These are phyloP conservation scores for Fusarium irregulare DNA, from an alignment of 2,329 filamentous ascomycete genomes.

Conservation along the genomic window DNA sequence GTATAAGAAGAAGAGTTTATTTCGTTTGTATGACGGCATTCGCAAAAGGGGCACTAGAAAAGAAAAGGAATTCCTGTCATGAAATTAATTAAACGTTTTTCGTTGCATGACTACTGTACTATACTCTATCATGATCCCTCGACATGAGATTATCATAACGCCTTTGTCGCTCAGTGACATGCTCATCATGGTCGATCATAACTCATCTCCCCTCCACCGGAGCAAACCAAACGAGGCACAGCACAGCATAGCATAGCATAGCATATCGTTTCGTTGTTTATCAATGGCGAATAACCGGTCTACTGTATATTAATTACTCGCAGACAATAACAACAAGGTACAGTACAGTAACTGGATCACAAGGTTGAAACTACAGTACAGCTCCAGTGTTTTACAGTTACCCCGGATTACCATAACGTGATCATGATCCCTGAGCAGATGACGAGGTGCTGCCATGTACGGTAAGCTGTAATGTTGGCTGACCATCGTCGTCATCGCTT, in stretches of 20 bases:
- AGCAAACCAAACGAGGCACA: background rate
- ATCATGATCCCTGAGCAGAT: slow-evolving; percentile 12
- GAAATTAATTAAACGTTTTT: background rate
- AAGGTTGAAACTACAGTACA: background rate
- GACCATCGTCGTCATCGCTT: slow-evolving; percentile 20
- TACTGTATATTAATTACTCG: background rate
- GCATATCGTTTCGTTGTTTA: background rate
- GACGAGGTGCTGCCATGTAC: slow-evolving; percentile 23
- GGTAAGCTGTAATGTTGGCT: slow-evolving; percentile 15
- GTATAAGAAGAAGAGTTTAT: slow-evolving; percentile 1
- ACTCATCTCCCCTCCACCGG: background rate
- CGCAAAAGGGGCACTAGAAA: background rate
- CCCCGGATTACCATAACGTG: slow-evolving; percentile 23
- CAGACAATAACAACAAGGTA: background rate
- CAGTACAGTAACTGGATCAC: background rate
- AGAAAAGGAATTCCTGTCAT: slow-evolving; percentile 1
- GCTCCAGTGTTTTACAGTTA: slow-evolving; percentile 11
- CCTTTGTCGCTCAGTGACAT: slow-evolving; percentile 17
- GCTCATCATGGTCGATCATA: slow-evolving; percentile 4
- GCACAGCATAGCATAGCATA: too few relatives aligned
- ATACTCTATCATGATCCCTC: slow-evolving; percentile 18
- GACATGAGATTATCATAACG: slow-evolving; percentile 5
- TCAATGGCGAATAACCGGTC: background rate
- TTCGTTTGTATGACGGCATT: slow-evolving; percentile 25
- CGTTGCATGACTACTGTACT: background rate